phyloP scores from a whole-genome alignment of 257 asterid species.

The Solanum rostratum region DNA sequence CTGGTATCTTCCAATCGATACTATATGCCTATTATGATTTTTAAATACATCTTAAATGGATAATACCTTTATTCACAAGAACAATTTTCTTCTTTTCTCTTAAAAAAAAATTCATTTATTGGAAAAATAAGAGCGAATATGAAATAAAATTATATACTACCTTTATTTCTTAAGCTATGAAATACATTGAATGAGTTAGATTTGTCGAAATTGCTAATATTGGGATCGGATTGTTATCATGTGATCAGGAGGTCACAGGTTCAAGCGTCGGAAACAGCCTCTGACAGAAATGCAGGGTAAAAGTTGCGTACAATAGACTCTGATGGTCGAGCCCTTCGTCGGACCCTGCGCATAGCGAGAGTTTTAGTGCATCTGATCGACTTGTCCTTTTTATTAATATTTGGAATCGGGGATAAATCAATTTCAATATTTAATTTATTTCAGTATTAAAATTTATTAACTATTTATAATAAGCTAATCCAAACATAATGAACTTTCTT shows the following conservation, averaged over 20 bases:
- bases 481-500: neutral
- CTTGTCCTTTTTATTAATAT: neutral
- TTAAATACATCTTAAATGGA: neutral
- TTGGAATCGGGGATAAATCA: neutral
- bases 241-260: too few species aligned
- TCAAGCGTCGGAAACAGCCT: too few species aligned
- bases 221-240: neutral
- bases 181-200: neutral
- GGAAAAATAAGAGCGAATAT: neutral
- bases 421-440: neutral
- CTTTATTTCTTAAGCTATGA: neutral
- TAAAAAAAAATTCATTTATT: neutral
- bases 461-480: neutral
- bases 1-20: neutral
- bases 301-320: too few species aligned
- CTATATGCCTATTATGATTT: neutral
- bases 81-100: neutral
- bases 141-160: neutral
- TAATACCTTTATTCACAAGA: neutral
- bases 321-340: too few species aligned
- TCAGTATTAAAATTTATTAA: neutral
- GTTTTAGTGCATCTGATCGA: too few species aligned
- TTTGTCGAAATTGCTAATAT: neutral
- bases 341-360: too few species aligned
- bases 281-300: too few species aligned